These are phyloP conservation scores for Acanthamoeba lenticulata DNA, from an alignment of 208 protist genomes.

Conservation along the genomic window DNA sequence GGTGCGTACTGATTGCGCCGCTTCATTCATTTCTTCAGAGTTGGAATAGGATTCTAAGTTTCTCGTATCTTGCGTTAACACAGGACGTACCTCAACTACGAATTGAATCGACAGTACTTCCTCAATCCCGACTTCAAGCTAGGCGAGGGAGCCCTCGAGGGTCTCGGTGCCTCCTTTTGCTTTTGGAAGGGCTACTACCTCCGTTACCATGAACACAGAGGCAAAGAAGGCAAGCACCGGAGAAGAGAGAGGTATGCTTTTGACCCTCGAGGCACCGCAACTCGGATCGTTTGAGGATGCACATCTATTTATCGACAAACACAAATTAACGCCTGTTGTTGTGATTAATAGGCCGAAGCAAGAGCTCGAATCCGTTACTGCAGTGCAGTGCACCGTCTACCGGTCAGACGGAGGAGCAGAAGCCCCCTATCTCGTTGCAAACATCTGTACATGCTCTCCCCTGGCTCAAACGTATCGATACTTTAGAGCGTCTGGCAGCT, in stretches of 20 bases:
- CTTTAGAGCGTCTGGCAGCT: background rate
- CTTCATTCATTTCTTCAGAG: background rate
- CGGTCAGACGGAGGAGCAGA: constrained; percentile 66
- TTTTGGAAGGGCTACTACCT: constrained; percentile 71
- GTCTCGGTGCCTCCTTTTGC: background rate
- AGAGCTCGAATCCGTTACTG: constrained; percentile 61
- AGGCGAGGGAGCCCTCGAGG: background rate
- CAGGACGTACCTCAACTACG: constrained; percentile 64
- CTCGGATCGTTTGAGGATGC: too few species aligned
- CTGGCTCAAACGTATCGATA: background rate
- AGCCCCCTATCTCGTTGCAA: constrained; percentile 61
- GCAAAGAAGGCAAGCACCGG: constrained; percentile 53
- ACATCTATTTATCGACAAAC: too few species aligned
- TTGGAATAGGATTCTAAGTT: background rate
- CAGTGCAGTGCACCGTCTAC: constrained; percentile 69
- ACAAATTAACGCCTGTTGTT: constrained; percentile 1
- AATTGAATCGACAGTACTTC: constrained; percentile 58
- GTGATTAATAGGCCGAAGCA: constrained; percentile 26
- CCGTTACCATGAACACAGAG: constrained; percentile 48
- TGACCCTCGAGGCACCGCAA: background rate
- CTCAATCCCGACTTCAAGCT: background rate
- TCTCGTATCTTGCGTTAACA: background rate
- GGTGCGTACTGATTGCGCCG: background rate
- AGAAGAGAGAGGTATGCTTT: background rate
- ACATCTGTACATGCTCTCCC: background rate